Base-by-base conservation (phyloP, 768 basidiomycete genomes). In the Tephrocybe sp. region DNA sequence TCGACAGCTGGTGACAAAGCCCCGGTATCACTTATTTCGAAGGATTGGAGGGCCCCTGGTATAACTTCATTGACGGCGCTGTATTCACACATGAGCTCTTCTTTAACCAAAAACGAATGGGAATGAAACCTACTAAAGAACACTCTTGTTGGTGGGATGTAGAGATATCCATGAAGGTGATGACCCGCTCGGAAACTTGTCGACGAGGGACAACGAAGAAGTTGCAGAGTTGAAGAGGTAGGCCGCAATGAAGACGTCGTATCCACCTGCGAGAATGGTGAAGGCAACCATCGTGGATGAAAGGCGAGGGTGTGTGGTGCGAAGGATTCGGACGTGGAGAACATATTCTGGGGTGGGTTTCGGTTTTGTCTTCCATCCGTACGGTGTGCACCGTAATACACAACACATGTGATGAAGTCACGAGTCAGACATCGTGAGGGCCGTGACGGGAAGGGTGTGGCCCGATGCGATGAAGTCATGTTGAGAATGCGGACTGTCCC, bases 211-310 rank as follows among this genome's bases (percentile, higher is more conserved):
- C 43, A 87, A 64, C 5, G 75, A 65, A 13, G 69, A 71, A 16
- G 71, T 67, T 18, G 77, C 69, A 9, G 79, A 66, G 58, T 80
- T 76, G 68, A 87, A 88, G 28, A 80, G 59, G 63, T 86, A 87
- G 0, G 82, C 77, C 2, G 80, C 81, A 46, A 88, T 72, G 56
- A 82, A 84, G 51, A 78, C 65, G 39, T 73, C 71, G 60, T 80
- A 87, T 13, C 85, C 85, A 27, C 86, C 85, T 25, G 86, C 86
- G 28, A 87, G 73, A 53, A 89, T 83, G 4, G 73, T 84, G 60
- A 84, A 80, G 47, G 79, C 74, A 56, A 87, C 85, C 86, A 87
- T 87, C 36, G 26, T 18, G 8, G 9, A 25, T 32, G 13, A 9
- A 25, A 5, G 31, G 9, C 5, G 9, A 18, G 13, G 11, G 30